Percentiles rank a stretch among this genome's conserved stretches.
phyloP scores from a whole-genome alignment of 2,329 filamentous ascomycete species.

The Pseudomassariella vexata region DNA sequence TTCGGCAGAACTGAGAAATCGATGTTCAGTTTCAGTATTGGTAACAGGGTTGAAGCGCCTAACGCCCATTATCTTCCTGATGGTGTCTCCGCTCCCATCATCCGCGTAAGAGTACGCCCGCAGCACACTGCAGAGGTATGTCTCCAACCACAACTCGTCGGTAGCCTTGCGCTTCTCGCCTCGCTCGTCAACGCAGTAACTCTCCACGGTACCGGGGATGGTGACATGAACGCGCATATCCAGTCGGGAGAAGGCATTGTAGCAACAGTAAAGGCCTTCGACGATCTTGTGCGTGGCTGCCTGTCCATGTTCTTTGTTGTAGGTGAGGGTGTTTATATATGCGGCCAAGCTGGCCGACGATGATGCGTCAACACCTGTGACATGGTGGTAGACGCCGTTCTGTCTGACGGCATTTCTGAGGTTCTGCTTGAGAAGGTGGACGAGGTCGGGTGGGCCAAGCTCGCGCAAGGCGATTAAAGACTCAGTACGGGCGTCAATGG shows the following conservation, averaged over 20 bases:
- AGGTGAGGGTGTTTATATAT: constrained; percentile 96
- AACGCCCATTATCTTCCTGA: constrained; percentile 96
- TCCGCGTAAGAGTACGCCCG: constrained; percentile 96
- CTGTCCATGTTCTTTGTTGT: constrained; percentile 71
- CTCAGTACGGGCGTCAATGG: constrained; percentile 89
- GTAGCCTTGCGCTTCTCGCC: constrained; percentile 91
- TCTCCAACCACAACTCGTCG: constrained; percentile 94
- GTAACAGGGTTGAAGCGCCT: constrained; percentile 95
- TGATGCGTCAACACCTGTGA: constrained; percentile 93
- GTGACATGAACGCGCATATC: constrained; percentile 99
- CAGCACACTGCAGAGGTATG: constrained; percentile 90
- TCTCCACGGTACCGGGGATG: constrained; percentile 93
- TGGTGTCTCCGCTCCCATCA: constrained; percentile 87
- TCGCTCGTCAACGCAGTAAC: constrained; percentile 94
- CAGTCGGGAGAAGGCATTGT: constrained; percentile 96
- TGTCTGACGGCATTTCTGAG: constrained; percentile 56
- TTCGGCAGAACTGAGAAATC: constrained; percentile 90
- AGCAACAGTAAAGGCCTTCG: constrained; percentile 94
- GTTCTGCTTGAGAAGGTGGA: constrained; percentile 81
- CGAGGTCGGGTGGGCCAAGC: constrained; percentile 90
- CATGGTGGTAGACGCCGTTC: constrained; percentile 95
- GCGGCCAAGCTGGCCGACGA: constrained; percentile 94
- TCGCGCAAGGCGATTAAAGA: constrained; percentile 80
- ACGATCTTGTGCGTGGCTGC: constrained; percentile 75
- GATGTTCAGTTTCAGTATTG: constrained; percentile 96